Percentiles rank a stretch among this genome's conserved stretches.
Evolutionary conservation across 2,329 filamentous ascomycete species (phyloP).

Genomic region (Stachybotrys chlorohalonatus): DNA sequence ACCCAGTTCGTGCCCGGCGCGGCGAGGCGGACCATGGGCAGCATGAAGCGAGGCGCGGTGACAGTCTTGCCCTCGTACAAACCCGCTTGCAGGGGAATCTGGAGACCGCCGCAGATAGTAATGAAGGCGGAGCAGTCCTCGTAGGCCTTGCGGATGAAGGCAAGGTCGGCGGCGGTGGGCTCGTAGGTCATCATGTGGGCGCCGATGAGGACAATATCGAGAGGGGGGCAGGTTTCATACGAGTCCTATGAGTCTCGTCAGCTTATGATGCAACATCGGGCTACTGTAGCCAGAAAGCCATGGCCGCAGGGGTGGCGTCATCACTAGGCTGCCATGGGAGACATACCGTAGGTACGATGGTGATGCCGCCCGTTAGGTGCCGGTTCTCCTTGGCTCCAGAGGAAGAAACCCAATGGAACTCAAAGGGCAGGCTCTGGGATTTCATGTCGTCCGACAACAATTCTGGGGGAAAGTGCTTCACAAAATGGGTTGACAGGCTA

Average conservation of each 20-base stretch:
- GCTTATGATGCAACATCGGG: too few relatives aligned
- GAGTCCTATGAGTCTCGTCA: constrained; percentile 18
- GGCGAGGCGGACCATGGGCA: constrained; percentile 14
- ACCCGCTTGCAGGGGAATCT: constrained; percentile 21
- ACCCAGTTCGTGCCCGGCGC: constrained; percentile 25
- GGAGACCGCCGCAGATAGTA: constrained; percentile 27
- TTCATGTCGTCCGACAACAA: constrained; percentile 7
- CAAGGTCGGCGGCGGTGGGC: constrained; percentile 21
- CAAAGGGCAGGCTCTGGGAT: constrained; percentile 14
- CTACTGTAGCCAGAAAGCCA: too few relatives aligned
- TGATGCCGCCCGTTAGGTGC: constrained; percentile 15
- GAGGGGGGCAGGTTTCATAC: constrained; percentile 26
- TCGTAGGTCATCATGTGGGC: constrained; percentile 19
- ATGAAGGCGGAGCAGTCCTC: constrained; percentile 26
- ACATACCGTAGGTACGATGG: constrained; percentile 19
- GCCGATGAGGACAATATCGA: constrained; percentile 32
- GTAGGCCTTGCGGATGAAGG: constrained; percentile 25
- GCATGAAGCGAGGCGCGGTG: constrained; percentile 22
- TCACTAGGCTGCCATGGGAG: too few relatives aligned
- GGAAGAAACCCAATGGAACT: constrained; percentile 26
- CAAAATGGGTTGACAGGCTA: constrained; percentile 7
- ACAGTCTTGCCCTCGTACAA: constrained; percentile 26
- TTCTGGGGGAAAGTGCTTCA: constrained; percentile 7
- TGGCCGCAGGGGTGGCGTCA: too few relatives aligned
- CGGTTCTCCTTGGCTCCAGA: constrained; percentile 3